Evolutionary conservation across 345 rosid species (phyloP), one percentile per base, ranked within the genome.

Genomic region (Cardamine occulta): DNA sequence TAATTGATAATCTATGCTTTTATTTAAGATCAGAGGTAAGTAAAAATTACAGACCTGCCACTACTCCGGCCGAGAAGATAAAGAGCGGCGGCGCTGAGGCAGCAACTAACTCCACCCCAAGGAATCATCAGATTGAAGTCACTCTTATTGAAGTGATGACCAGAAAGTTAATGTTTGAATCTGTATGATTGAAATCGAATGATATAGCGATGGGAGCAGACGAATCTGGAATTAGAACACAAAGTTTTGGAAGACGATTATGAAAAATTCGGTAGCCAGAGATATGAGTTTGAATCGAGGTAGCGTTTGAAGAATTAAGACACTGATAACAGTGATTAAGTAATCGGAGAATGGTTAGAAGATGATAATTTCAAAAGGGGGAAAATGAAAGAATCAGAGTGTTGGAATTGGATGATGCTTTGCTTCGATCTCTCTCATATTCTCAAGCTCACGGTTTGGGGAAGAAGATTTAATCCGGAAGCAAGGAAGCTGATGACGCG

Each of bases 61-160:
- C 97, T 88, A 81, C 96, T 90, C 74, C 90, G 82, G 74, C 99
- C 99, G 24, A 95, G 97, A 34, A 95, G 85, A 72, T 88, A 92
- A 19, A 90, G 91, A 23, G 93, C 97, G 37, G 96, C 96, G 14
- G 91, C 97, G 73, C 97, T 86, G 56, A 95, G 66, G 85, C 99
- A 95, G 77, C 99, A 95, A 61, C 81, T 79, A 69, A 92, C 80
- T 59, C 99, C 99, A 61, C 96, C 86, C 96, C 96, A 92, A 4
- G 96, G 99, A 77, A 91, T 72, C 97, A 84, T 87, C 14, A 21
- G 49, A 24, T 9, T 54, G 4, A 73, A 64, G 26, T 55, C 4
- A 18, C 31, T 35, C 37, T 48, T 48, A 45, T 55, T 42, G 15
- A 56, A 55, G 18, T 67, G n/a, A 53, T 68, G 53, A 34, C 10